Evolutionary conservation across 176 grass and related monocot genomes (phyloP), one percentile per base, ranked within the genome.

Genomic region (Rhynchospora breviuscula): DNA sequence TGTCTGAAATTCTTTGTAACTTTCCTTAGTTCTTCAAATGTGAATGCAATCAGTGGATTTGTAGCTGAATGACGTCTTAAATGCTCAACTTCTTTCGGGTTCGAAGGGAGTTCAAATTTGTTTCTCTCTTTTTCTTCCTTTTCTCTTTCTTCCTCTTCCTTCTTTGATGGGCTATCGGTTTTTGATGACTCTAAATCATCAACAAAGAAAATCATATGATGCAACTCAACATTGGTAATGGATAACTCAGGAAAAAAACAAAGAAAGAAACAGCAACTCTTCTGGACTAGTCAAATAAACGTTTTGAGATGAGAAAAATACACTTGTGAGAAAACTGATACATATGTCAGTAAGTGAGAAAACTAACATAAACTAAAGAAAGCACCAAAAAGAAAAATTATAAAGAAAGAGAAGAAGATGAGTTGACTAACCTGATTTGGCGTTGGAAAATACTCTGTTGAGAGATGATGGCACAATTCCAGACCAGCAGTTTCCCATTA

Each of bases 401-500:
- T 63, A 33, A 86, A 25, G 6, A 59, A 66, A 86, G 5, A 63
- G 79, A 57, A 33, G 59, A 79, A 89, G 22, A 43, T 43, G 7
- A 53, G 48, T 62, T 21, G 29, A 86, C 59, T 81, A 61, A 92
- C 93, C 93, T 79, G 90, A 87, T 61, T 95, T 95, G 33, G 80
- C 88, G 40, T 68, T 91, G 35, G 90, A 92, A 71, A 88, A 95
- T 80, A 95, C 88, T 72, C 77, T 89, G 54, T 89, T 88, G 40
- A 84, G 64, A 35, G 66, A 78, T 18, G 60, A 63, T 14, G 86
- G 19, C 18, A 59, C 87, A 25, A 67, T 83, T 11, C 26, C 84
- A 76, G 85, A 87, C 80, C 81, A 83, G 88, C 93, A 93, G 79
- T 96, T 96, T 53, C 93, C 93, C 91, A 93, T 96, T 54, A 14